Conservation (phyloP, 1,284 basidiomycete species). For the Apiotrichum gracile region DNA sequence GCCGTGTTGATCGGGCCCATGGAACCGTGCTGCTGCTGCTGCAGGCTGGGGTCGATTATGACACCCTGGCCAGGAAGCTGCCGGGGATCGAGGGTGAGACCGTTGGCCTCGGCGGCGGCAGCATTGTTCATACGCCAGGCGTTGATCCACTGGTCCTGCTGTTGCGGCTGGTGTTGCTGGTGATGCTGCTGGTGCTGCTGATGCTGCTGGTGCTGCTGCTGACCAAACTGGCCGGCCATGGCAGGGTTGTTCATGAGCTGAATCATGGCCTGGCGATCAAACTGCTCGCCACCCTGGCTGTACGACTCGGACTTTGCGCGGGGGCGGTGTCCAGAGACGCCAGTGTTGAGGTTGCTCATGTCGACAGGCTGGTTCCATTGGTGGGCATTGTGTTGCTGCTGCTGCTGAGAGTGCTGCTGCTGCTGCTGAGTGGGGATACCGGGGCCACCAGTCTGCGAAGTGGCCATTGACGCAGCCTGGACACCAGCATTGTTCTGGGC, state of each 20-base stretch:
- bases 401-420: too few species aligned
- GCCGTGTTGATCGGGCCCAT: conserved; percentile 20
- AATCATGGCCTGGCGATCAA: conserved; percentile 33
- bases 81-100: conserved; percentile 37
- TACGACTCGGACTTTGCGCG: conserved; percentile 43
- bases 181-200: conserved; percentile 9
- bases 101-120: background rate
- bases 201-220: conserved; percentile 6
- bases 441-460: background rate
- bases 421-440: background rate
- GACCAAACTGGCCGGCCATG: conserved; percentile 2
- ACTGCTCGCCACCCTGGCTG: conserved; percentile 21
- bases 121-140: conserved; percentile 17
- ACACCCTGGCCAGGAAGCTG: conserved; percentile 25
- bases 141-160: conserved; percentile 20
- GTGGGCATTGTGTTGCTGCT: conserved; percentile 1
- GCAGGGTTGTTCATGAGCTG: conserved; percentile 18
- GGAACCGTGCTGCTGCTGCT: too few species aligned
- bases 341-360: background rate
- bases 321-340: conserved; percentile 17
- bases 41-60: conserved; percentile 15
- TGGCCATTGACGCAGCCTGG: background rate
- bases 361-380: conserved; percentile 8
- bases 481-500: background rate
- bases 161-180: background rate